phyloP scores from a whole-genome alignment of 495 filamentous ascomycete genomes.

The Penicillium malachiteum region DNA sequence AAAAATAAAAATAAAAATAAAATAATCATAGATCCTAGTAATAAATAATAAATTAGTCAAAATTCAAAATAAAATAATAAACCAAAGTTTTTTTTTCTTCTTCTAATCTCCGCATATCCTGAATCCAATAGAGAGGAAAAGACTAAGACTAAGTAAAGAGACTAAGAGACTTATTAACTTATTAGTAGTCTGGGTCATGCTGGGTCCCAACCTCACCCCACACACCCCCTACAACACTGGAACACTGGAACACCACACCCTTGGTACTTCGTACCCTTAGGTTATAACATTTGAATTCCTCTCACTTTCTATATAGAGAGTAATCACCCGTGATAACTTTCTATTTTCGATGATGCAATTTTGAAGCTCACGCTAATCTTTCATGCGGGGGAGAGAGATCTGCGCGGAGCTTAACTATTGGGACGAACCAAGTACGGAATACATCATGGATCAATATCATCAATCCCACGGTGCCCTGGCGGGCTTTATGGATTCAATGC shows the following conservation, averaged over 20 bases:
- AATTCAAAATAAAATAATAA: neutral
- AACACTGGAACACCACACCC: slow-evolving; percentile 4
- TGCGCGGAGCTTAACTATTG: slow-evolving; percentile 3
- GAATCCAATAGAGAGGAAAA: slow-evolving; percentile 19
- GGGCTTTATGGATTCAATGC: slow-evolving; percentile 31
- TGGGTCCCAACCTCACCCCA: slow-evolving; percentile 9
- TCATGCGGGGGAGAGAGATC: slow-evolving; percentile 10
- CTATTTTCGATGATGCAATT: slow-evolving; percentile 16
- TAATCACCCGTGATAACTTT: neutral
- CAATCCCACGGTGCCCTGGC: slow-evolving; percentile 35
- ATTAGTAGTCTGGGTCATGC: slow-evolving; percentile 16
- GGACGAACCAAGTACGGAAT: neutral
- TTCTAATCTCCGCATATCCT: slow-evolving; percentile 28
- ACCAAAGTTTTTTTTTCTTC: slow-evolving; percentile 2
- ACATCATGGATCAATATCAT: slow-evolving; percentile 37
- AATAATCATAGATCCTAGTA: neutral
- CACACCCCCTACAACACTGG: neutral
- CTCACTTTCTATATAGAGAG: neutral
- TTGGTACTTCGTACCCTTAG: neutral
- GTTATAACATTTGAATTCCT: neutral
- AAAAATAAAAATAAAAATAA: neutral
- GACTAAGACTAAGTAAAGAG: too few relatives aligned
- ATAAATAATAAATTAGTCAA: neutral
- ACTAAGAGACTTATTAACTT: too few relatives aligned
- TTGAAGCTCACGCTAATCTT: slow-evolving; percentile 11